phyloP scores from a whole-genome alignment of 2,329 filamentous ascomycete species.

The Coleophoma eucalyptorum region DNA sequence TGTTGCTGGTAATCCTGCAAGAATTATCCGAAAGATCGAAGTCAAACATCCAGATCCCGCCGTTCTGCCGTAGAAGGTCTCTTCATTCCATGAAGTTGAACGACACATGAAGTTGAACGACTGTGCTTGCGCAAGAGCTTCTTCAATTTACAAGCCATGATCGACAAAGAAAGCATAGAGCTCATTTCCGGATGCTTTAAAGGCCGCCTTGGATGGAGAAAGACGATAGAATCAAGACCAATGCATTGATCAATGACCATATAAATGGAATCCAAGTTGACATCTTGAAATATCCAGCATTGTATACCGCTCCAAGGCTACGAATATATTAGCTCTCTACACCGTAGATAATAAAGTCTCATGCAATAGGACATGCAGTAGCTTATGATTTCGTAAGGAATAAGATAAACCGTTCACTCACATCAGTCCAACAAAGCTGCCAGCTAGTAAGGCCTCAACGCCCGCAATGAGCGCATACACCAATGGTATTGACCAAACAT shows the following conservation, averaged over 20 bases:
- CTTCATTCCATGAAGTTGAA: not conserved
- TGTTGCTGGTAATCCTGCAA: slow-evolving; percentile 65
- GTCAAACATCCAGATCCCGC: slow-evolving; percentile 24
- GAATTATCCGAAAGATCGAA: slow-evolving; percentile 43
- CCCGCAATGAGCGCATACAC: slow-evolving; percentile 57
- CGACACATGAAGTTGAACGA: too few species aligned
- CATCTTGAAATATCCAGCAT: slow-evolving; percentile 67
- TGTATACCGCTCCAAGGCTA: slow-evolving; percentile 62
- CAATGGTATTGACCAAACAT: slow-evolving; percentile 54
- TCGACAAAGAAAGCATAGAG: too few species aligned
- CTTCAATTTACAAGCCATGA: too few species aligned
- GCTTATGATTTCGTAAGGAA: too few species aligned
- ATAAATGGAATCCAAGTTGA: slow-evolving; percentile 72
- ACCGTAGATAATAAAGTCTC: not conserved
- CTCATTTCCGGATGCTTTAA: slow-evolving; percentile 27
- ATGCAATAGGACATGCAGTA: too few species aligned
- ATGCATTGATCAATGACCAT: slow-evolving; percentile 64
- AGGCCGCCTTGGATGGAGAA: slow-evolving; percentile 70
- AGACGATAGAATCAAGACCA: slow-evolving; percentile 65
- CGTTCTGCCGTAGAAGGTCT: slow-evolving; percentile 2
- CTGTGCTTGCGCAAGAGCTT: too few species aligned
- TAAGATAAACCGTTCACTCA: slow-evolving; percentile 32
- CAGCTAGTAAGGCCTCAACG: slow-evolving; percentile 61
- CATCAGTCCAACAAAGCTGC: slow-evolving; percentile 64
- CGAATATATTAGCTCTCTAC: slow-evolving; percentile 3